Evolutionary conservation across 2,329 filamentous ascomycete genomes (phyloP).

Genomic region (Trichoderma sp.): DNA sequence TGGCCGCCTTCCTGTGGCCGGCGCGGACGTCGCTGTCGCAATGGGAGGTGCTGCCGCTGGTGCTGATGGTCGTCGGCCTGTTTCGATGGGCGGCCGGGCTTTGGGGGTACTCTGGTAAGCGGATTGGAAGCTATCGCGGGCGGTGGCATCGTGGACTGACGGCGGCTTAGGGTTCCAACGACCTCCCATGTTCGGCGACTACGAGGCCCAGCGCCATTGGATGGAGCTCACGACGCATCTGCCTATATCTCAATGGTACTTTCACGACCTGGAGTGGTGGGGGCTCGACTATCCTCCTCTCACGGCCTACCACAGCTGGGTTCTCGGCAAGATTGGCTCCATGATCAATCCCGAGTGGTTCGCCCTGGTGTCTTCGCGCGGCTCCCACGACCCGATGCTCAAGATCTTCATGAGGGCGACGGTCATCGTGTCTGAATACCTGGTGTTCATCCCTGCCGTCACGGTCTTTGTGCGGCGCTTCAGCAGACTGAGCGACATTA

Average conservation of each 20-base stretch:
- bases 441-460: slow-evolving; percentile 82
- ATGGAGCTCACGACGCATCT: slow-evolving; percentile 94
- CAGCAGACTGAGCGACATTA: slow-evolving; percentile 73
- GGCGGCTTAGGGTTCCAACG: slow-evolving; percentile 64
- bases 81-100: slow-evolving; percentile 91
- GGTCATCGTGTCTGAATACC: slow-evolving; percentile 86
- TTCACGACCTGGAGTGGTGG: slow-evolving; percentile 96
- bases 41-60: slow-evolving; percentile 88
- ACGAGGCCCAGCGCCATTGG: slow-evolving; percentile 97
- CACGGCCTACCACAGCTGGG: slow-evolving; percentile 97
- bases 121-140: background rate
- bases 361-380: slow-evolving; percentile 77
- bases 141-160: background rate
- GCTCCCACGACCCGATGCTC: slow-evolving; percentile 73
- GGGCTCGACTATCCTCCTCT: slow-evolving; percentile 96
- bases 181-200: slow-evolving; percentile 94
- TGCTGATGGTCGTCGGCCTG: slow-evolving; percentile 86
- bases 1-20: slow-evolving; percentile 94
- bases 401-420: slow-evolving; percentile 97
- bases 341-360: slow-evolving; percentile 86
- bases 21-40: slow-evolving; percentile 80
- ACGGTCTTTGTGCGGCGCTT: slow-evolving; percentile 85
- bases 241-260: slow-evolving; percentile 95
- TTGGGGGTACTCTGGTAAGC: slow-evolving; percentile 88
- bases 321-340: slow-evolving; percentile 83